Base-by-base conservation (phyloP, 306 rosid species). In the Castanospermum australe region DNA sequence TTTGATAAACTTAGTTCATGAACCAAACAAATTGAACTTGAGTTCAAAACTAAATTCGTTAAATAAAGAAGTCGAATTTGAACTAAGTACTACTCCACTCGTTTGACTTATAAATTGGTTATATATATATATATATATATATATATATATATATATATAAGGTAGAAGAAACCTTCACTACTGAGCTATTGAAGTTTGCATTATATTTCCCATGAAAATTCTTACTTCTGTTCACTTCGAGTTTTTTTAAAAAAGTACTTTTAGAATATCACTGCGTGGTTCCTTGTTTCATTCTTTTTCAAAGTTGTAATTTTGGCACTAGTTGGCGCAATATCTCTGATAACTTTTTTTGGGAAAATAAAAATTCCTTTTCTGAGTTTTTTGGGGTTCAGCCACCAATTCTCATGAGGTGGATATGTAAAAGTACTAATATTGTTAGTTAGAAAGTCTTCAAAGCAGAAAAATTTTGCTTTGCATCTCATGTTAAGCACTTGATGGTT, bases 151-250 rank as follows among this genome's bases (percentile, higher is more conserved):
- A n/a, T n/a, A n/a, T n/a, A n/a, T n/a, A n/a, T n/a, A n/a, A 78
- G 86, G 79, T 77, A 76, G 62, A 55, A 76, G n/a, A 63, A 66
- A 63, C 41, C 68, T 60, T 61, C 82, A 71, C 38, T 44, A 36
- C 69, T 56, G 67, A 55, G 55, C 18, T 65, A 41, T 81, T 60
- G 54, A 55, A 74, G 22, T 17, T 66, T 54, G 69, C 32, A 8
- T 35, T 48, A 36, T 32, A 45, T 72, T 39, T 20, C 24, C 56
- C 71, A 25, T 22, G 47, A 76, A 51, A 52, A 22, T 45, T 44
- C 15, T 67, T 39, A 30, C 3, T 24, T 69, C 20, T 41, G 5
- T 22, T 14, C 18, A 64, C n/a, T 32, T 52, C 36, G 24, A 42
- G 30, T 44, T 64, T 55, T 12, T 9, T 0, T 36, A 20, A 18